Base-by-base conservation (phyloP, 192 early-diverging fungal species). In the Coemansia sp. region DNA sequence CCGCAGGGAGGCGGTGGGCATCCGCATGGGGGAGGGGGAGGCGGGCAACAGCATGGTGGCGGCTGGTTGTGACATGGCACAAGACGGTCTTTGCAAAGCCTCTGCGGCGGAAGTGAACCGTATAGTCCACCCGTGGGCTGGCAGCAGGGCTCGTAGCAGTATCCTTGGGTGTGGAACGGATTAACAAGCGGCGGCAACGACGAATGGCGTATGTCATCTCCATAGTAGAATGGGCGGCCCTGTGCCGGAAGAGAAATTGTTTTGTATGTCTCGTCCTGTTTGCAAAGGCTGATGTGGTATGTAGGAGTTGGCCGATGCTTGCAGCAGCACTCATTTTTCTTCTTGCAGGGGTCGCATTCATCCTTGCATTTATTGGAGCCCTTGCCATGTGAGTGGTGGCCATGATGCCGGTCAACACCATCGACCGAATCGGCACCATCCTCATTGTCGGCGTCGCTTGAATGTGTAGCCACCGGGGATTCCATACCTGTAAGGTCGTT, bases 171-270 rank as follows among this genome's bases (percentile, higher is more conserved):
- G 61, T 69, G 70, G 25, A 38, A 46, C 8, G 51, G 65, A 17
- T 63, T 55, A 32, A 75, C 39, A 16, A 75, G 55, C 5, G 73
- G 73, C 5, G 64, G 63, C 37, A 22, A 56, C 13, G 72, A 69
- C 4, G 57, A 59, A 49, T 69, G 20, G 17, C 56, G 57, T 13
- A 57, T 22, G 42, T 74, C 73, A 7, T 75, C 69, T 16, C 66
- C 69, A 13, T 81, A 75, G 4, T 40, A n/a, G 43, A 62, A 75
- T 8, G 77, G 77, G 20, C 65, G 20, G 9, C 77, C 77, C 67
- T 75, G 72, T 14, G 72, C 66, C 11, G 77, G 77, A 13, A 80
- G 68, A 61, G 72, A 80, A 10, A 80, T 75, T 42, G 77, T 79
- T 64, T 79, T 69, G 65, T 57, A 79, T 42, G 62, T 68, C 37